Conservation (phyloP, 1,284 basidiomycete genomes). For the Ustilago shanxiensis region DNA sequence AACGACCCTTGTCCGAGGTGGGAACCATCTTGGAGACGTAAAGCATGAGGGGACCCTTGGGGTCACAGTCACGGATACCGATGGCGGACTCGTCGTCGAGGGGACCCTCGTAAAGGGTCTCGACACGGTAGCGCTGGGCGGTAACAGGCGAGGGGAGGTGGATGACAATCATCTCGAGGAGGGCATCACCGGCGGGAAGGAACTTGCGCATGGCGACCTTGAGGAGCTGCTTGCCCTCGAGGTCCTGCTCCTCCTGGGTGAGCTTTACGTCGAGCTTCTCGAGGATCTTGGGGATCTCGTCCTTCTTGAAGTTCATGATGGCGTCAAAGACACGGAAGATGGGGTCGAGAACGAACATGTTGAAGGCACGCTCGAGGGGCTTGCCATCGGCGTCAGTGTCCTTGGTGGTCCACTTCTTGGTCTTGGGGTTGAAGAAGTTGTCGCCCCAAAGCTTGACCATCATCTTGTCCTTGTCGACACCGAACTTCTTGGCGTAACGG, state of each 20-base stretch:
- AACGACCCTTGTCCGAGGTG: slow-evolving; percentile 99
- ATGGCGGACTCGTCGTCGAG: slow-evolving; percentile 99
- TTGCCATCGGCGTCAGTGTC: slow-evolving; percentile 84
- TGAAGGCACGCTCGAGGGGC: slow-evolving; percentile 77
- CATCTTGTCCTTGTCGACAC: slow-evolving; percentile 99
- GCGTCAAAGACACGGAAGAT: slow-evolving; percentile 99
- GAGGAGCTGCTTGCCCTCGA: slow-evolving; percentile 95
- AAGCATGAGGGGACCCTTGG: slow-evolving; percentile 94
- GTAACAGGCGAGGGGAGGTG: slow-evolving; percentile 91
- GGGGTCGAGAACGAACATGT: slow-evolving; percentile 94
- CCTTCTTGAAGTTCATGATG: slow-evolving; percentile 99
- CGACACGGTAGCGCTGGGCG: slow-evolving; percentile 97
- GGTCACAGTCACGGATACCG: slow-evolving; percentile 98
- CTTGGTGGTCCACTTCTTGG: slow-evolving; percentile 96
- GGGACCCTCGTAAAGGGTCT: slow-evolving; percentile 99
- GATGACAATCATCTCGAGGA: slow-evolving; percentile 99
- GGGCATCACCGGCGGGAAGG: slow-evolving; percentile 97
- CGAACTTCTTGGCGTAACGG: slow-evolving; percentile 98
- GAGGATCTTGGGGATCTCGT: slow-evolving; percentile 83
- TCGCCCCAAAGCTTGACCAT: slow-evolving; percentile 99
- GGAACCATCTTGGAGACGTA: slow-evolving; percentile 99
- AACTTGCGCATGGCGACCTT: slow-evolving; percentile 99
- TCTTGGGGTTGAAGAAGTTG: slow-evolving; percentile 99
- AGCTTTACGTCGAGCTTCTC: slow-evolving; percentile 98
- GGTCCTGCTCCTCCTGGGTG: slow-evolving; percentile 88